These are phyloP conservation scores for Ilex aquifolium DNA, from an alignment of 257 asterid species.

Conservation along the genomic window DNA sequence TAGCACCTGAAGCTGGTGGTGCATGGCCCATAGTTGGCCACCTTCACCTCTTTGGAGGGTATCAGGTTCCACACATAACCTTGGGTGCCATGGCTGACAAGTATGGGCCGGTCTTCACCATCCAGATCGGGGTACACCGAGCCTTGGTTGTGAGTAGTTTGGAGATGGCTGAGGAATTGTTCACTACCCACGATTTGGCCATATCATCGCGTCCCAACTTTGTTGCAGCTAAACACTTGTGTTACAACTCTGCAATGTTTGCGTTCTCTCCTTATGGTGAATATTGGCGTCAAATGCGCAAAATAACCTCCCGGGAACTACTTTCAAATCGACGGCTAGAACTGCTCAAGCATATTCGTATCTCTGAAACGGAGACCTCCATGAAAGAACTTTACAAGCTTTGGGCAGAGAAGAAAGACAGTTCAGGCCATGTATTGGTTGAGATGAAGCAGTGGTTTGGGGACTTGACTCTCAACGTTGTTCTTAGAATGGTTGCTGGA, in stretches of 20 bases:
- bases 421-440: background rate
- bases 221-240: conserved; percentile 6
- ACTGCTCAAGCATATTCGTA: conserved; percentile 3
- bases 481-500: conserved; percentile 14
- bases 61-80: background rate
- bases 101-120: conserved; percentile 20
- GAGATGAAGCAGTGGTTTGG: conserved; percentile 13
- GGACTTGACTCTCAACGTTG: conserved; percentile 11
- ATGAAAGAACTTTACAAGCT: conserved; percentile 9
- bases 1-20: conserved; percentile 3
- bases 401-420: too few relatives aligned
- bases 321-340: conserved; percentile 14
- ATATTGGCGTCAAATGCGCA: conserved; percentile 17
- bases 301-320: conserved; percentile 7
- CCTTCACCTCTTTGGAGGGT: conserved; percentile 8
- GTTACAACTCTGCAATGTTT: conserved; percentile 16
- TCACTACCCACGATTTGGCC: conserved; percentile 10
- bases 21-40: conserved; percentile 8
- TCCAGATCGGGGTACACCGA: conserved; percentile 12
- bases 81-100: conserved; percentile 15
- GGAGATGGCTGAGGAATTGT: conserved; percentile 13
- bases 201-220: conserved; percentile 11
- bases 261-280: conserved; percentile 16
- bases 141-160: conserved; percentile 11
- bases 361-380: conserved; percentile 8